Percentiles rank a stretch among this genome's conserved stretches.
phyloP scores from a whole-genome alignment of 2,329 filamentous ascomycete species.

The Leptosphaerulina australis region DNA sequence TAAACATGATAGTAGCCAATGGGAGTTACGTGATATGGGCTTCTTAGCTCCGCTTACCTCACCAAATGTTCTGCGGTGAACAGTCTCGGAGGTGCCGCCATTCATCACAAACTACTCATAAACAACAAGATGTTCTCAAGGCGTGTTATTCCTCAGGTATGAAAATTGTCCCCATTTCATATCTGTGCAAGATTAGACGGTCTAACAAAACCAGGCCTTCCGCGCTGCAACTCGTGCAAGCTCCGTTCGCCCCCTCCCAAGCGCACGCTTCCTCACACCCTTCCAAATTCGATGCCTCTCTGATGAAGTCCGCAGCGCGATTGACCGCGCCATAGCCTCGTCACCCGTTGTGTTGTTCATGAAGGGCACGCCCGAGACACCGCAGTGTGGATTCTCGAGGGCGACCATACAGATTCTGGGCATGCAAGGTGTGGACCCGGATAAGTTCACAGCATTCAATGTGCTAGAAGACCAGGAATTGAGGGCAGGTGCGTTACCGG shows the following conservation, averaged over 20 bases:
- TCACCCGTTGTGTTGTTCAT: conserved; percentile 97
- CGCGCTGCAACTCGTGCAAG: conserved; percentile 43
- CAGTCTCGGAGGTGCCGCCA: conserved; percentile 28
- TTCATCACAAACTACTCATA: conserved; percentile 21
- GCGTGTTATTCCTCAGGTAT: conserved; percentile 46
- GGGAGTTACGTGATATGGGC: conserved; percentile 20
- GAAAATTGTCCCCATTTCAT: neutral
- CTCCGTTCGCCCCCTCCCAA: conserved; percentile 37
- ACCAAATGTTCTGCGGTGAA: conserved; percentile 36
- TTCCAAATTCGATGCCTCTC: conserved; percentile 73
- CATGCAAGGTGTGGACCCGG: conserved; percentile 90
- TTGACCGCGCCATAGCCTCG: conserved; percentile 86
- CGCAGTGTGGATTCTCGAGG: conserved; percentile 95
- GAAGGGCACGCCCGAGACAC: conserved; percentile 96
- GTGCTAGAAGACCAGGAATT: conserved; percentile 91
- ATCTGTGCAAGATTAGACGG: neutral
- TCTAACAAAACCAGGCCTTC: conserved; percentile 38
- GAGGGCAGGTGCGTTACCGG: conserved; percentile 66
- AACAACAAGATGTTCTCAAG: conserved; percentile 46
- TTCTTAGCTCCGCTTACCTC: conserved; percentile 28
- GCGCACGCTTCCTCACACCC: conserved; percentile 54
- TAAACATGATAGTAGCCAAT: conserved; percentile 1
- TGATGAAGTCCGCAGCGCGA: conserved; percentile 77
- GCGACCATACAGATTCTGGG: conserved; percentile 94
- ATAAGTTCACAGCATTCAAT: conserved; percentile 98